Conservation (phyloP, 108 stramenopile species). For the Cyclostephanos invisitatus region DNA sequence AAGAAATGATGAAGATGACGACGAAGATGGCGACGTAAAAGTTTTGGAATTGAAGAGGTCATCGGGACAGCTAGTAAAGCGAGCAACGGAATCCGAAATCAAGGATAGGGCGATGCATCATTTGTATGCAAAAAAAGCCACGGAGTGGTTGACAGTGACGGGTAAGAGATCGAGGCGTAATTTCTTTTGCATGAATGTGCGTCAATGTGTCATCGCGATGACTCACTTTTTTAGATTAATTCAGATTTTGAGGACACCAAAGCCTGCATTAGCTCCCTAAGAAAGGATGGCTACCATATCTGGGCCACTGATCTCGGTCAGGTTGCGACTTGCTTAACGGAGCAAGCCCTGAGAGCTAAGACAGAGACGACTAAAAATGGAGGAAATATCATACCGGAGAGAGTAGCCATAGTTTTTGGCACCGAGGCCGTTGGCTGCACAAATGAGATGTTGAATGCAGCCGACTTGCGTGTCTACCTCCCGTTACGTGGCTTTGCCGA, state of each 20-base stretch:
- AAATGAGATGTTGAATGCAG: conserved; percentile 69
- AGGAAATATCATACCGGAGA: conserved; percentile 65
- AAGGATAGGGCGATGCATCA: conserved; percentile 70
- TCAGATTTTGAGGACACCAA: conserved; percentile 65
- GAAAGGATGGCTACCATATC: conserved; percentile 59
- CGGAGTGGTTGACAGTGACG: conserved; percentile 82
- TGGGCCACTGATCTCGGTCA: conserved; percentile 90
- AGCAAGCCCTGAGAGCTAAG: conserved; percentile 26
- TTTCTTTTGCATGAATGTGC: background rate
- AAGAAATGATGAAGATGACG: conserved; percentile 16
- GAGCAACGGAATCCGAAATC: conserved; percentile 59
- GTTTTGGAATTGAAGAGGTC: conserved; percentile 27
- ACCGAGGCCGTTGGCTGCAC: conserved; percentile 89
- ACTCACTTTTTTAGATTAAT: background rate
- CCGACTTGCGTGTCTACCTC: conserved; percentile 86
- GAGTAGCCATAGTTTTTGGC: conserved; percentile 89
- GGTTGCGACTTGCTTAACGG: conserved; percentile 66
- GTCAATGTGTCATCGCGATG: background rate
- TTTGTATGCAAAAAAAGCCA: conserved; percentile 84
- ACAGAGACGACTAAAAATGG: conserved; percentile 14
- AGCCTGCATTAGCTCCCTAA: conserved; percentile 66
- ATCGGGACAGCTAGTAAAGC: conserved; percentile 28
- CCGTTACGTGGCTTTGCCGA: conserved; percentile 91
- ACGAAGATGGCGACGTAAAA: conserved; percentile 6
- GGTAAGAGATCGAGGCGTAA: background rate